Conservation (phyloP, 345 rosid genomes). For the Microthlaspi erraticum region DNA sequence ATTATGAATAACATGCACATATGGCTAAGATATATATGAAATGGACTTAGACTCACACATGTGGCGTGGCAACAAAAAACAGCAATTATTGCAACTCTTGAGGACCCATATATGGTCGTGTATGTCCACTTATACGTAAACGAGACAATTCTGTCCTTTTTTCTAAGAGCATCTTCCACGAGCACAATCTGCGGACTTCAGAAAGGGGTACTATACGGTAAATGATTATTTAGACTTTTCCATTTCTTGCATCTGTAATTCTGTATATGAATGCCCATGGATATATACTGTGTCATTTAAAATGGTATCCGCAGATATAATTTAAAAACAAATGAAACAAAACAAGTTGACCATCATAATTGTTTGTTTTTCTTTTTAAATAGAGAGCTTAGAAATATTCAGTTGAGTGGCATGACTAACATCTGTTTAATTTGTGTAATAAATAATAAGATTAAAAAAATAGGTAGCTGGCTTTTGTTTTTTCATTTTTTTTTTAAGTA, state of each 20-base stretch:
- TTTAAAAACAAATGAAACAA: too few relatives aligned
- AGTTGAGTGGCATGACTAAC: too few relatives aligned
- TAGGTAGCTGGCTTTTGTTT: too few relatives aligned
- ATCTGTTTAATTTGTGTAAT: too few relatives aligned
- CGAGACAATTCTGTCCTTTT: conserved; percentile 42
- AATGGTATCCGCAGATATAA: too few relatives aligned
- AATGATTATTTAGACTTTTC: conserved; percentile 19
- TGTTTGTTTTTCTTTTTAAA: too few relatives aligned
- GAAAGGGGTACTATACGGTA: conserved; percentile 23
- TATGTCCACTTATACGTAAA: conserved; percentile 32
- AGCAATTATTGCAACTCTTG: conserved; percentile 26
- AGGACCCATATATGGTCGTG: conserved; percentile 37
- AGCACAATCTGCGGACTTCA: not conserved
- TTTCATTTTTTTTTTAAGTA: too few relatives aligned
- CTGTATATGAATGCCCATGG: not conserved
- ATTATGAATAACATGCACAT: too few relatives aligned
- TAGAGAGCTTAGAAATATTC: too few relatives aligned
- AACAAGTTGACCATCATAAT: too few relatives aligned
- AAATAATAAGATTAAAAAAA: too few relatives aligned
- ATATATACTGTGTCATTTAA: not conserved
- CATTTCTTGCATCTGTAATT: conserved; percentile 19
- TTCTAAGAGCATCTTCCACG: conserved; percentile 38
- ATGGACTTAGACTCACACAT: conserved; percentile 1
- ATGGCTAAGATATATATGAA: not conserved
- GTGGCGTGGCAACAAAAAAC: conserved; percentile 24